Conservation (phyloP, 2,329 filamentous ascomycete species). For the Colletotrichum echinochloae region DNA sequence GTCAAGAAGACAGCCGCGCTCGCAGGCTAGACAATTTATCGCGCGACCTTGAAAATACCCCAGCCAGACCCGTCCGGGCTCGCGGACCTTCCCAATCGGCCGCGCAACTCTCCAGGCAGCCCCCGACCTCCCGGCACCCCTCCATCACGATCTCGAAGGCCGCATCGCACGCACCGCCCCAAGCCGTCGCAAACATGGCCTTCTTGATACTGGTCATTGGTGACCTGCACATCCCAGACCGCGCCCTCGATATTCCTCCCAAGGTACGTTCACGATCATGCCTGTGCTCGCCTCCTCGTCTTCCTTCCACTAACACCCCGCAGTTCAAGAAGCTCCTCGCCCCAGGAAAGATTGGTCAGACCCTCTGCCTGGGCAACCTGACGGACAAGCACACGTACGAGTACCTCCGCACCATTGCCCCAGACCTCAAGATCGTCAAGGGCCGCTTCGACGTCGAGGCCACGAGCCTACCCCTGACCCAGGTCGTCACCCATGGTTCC, state of each 20-base stretch:
- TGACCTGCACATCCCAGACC: conserved; percentile 93
- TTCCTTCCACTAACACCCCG: conserved; percentile 29
- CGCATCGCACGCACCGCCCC: neutral
- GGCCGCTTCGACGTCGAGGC: conserved; percentile 76
- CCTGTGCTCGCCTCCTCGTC: conserved; percentile 16
- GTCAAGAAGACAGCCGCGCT: neutral
- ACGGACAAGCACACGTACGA: conserved; percentile 85
- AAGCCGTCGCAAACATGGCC: conserved; percentile 71
- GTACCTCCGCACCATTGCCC: conserved; percentile 80
- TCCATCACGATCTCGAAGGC: conserved; percentile 3
- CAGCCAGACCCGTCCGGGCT: conserved; percentile 7
- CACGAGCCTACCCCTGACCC: conserved; percentile 72
- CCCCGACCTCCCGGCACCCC: conserved; percentile 17
- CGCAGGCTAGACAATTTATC: neutral
- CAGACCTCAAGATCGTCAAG: conserved; percentile 78
- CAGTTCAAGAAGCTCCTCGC: conserved; percentile 89
- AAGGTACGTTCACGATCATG: conserved; percentile 69
- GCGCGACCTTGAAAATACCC: neutral
- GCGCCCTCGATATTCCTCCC: conserved; percentile 88
- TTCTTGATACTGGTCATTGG: conserved; percentile 92
- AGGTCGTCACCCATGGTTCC: conserved; percentile 74
- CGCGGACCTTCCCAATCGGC: conserved; percentile 15
- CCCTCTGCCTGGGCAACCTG: conserved; percentile 82
- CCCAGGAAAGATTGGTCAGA: conserved; percentile 85
- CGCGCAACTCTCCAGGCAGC: conserved; percentile 16